A percentile compares a stretch with the other conserved stretches of the same genome.
Conservation (phyloP, 257 asterid species). For the Nicotiana tomentosiformis region DNA sequence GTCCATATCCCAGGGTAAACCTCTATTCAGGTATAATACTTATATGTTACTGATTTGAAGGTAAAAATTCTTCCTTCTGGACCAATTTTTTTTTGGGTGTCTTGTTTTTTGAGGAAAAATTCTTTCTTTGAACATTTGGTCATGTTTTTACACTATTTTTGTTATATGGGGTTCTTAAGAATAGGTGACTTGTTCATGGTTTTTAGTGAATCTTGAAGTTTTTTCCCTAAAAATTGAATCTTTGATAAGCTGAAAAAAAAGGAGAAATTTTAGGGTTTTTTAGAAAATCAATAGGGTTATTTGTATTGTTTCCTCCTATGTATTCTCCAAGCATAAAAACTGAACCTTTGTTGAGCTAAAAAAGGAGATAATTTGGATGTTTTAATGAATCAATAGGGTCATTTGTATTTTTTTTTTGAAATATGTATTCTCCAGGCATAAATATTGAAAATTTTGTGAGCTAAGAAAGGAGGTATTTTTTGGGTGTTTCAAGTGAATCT, state of each 20-base stretch:
- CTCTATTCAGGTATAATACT: not conserved
- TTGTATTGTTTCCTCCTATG: conserved; percentile 35
- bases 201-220: not conserved
- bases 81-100: not conserved
- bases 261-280: not conserved
- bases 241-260: conserved; percentile 9
- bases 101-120: not conserved
- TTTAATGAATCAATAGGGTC: conserved; percentile 26
- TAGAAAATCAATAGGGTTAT: conserved; percentile 25
- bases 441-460: conserved; percentile 21
- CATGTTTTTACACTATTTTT: not conserved
- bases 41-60: not conserved
- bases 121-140: not conserved
- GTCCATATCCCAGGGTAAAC: not conserved
- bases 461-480: not conserved
- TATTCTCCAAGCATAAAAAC: conserved; percentile 19
- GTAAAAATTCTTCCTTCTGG: not conserved
- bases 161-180: not conserved
- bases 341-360: not conserved
- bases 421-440: conserved; percentile 17
- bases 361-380: not conserved
- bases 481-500: too few species aligned
- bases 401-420: conserved; percentile 31
- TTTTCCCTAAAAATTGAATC: conserved; percentile 21
- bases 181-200: not conserved